Base-by-base conservation (phyloP, 2,329 filamentous ascomycete species). In the Fusarium transvaalense region DNA sequence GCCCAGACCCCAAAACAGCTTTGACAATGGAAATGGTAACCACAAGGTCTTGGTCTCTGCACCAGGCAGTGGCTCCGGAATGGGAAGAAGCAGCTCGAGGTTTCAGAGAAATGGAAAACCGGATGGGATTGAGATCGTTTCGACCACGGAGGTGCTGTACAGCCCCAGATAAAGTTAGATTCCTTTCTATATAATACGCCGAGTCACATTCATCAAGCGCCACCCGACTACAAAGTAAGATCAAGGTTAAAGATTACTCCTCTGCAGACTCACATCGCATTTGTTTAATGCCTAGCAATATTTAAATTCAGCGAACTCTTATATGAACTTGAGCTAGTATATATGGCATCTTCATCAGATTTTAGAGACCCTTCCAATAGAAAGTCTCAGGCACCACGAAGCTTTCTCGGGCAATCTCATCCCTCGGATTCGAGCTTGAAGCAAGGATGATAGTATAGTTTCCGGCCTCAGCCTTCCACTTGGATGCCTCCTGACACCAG, bases 391-490 rank as follows among this genome's bases (percentile, higher is more conserved):
- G 6, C 1, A 73, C 21, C 3, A 14, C 6, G 25, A 72, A 71
- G 6, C 38, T 58, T 1, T 47, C 23, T 1, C 55, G 46, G 3
- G 31, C 3, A 29, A 69, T 65, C 21, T 72, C 70, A 19, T 71
- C 56, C n/a, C 55, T 48, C 0, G 70, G 71, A 3, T 59, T 65
- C 3, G 70, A 62, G 37, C 71, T 72, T 3, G 68, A 58, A 5
- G 70, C 71, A 17, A 72, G 13, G 10, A 72, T 73, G 2, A 68
- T 34, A 1, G 37, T 35, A 42, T 71, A 72, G 13, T 61, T 53
- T 7, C 70, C 71, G 7, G 60, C 68, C 25, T 71, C 68, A 7
- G 68, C 68, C 12, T 71, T 66, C 68, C 68, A 71, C 14, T 50
- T 62, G 1, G 54, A 66, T 10, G 10, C 21, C 9, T 71, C 68